Base-by-base conservation (phyloP, 345 rosid genomes). In the Camelina laxa region DNA sequence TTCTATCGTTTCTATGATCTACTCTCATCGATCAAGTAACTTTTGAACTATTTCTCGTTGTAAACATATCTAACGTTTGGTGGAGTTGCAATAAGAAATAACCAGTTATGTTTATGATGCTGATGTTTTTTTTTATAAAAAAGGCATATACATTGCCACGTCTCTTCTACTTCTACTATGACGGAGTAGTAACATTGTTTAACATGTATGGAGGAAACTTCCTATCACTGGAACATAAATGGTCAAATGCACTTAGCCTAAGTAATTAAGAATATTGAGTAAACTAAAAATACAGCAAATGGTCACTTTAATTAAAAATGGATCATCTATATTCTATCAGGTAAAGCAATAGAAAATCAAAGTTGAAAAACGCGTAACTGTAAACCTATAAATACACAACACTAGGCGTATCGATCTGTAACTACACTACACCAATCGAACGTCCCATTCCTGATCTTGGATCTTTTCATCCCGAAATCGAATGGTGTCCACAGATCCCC, bases 401-500 rank as follows among this genome's bases (percentile, higher is more conserved):
- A 48, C 33, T 7, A 16, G 12, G 47, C 58, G 63, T 21, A 15
- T 17, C 33, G 7, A 45, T 59, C 66, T 19, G 57, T 47, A 33
- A 72, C 49, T 45, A 9, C 2, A 72, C 49, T 45, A 9, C 2
- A 44, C 11, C 57, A 2, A 54, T 42, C 42, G 30, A 21, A 21
- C 17, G 7, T 17, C 21, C 35, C 5, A 14, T 61, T 16, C 5
- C 13, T 38, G 12, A 10, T 10, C 13, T 27, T 38, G 41, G 10
- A 16, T 38, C 36, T 38, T 3, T 14, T 33, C 35, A 27, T 65
- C 56, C 31, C 27, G 22, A 44, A 27, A 16, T 42, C 14, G 24
- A 59, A 85, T 80, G 85, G 66, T 82, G 3, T 73, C 85, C 12
- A 7, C 84, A 5, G 47, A 75, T 41, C 79, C 82, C 0, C 30